Evolutionary conservation across 2,329 filamentous ascomycete genomes (phyloP).

Genomic region (Nemania sp.): DNA sequence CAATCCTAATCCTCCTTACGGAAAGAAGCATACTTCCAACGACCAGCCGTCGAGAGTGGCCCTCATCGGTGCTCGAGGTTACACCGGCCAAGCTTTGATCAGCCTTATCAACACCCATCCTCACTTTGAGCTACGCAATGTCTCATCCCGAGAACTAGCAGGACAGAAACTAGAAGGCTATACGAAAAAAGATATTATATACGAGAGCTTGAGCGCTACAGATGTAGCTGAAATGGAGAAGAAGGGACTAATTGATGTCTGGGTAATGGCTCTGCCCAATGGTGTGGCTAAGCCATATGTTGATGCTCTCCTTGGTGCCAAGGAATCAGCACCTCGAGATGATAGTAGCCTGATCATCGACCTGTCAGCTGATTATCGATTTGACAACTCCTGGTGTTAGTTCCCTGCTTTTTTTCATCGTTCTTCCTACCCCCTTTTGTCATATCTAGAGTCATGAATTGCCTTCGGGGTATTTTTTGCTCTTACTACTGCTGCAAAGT

Average conservation of each 20-base stretch:
- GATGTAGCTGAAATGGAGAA: constrained; percentile 88
- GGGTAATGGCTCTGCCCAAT: constrained; percentile 98
- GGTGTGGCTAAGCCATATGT: constrained; percentile 94
- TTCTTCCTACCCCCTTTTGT: not conserved
- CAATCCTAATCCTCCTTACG: constrained; percentile 38
- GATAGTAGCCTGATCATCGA: constrained; percentile 84
- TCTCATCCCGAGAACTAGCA: constrained; percentile 91
- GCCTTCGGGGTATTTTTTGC: not conserved
- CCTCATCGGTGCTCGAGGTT: constrained; percentile 64
- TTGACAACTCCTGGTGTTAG: constrained; percentile 76
- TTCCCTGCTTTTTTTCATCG: not conserved
- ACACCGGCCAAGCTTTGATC: constrained; percentile 92
- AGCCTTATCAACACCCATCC: constrained; percentile 88
- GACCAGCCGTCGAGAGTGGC: constrained; percentile 31
- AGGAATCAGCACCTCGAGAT: not conserved
- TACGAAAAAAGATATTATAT: constrained; percentile 88
- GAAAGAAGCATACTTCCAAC: constrained; percentile 41
- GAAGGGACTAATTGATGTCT: constrained; percentile 88
- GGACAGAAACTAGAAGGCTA: constrained; percentile 92
- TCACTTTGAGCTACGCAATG: constrained; percentile 88
- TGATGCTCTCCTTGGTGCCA: constrained; percentile 69
- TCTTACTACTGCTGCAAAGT: not conserved
- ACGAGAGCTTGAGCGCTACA: constrained; percentile 89
- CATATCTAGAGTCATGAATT: not conserved
- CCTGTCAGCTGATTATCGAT: constrained; percentile 96